Evolutionary conservation across 495 filamentous ascomycete species (phyloP), one percentile per base, ranked within the genome.

Genomic region (Tuber umbilicatum): DNA sequence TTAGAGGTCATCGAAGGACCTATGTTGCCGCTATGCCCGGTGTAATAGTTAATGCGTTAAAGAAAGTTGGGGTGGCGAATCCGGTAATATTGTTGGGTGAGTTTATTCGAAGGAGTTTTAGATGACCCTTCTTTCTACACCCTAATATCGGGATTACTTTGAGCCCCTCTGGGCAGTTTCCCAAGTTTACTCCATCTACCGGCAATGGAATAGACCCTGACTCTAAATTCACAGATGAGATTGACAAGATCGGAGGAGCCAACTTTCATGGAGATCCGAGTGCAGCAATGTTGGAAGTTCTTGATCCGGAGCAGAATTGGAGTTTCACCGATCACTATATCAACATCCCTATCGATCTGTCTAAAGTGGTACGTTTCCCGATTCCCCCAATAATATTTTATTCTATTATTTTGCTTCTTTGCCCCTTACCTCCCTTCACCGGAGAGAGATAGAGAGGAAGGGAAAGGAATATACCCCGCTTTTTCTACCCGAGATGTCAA

Each of bases 21-120:
- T 99, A 99, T 83, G 95, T 99, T 73, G 96, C 96, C 19, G 96
- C 96, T 70, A 97, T 99, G 95, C 96, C 96, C 17, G 96, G 96
- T 42, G 85, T 98, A 69, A 92, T 99, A 71, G 94, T 97, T 69
- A 93, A 92, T 83, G 96, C 94, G 6, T 84, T 99, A 71, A 96
- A 94, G 86, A 99, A 98, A 83, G 96, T 95, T 69, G 94, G 94
- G 50, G 94, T 98, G 27, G 89, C 93, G 5, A 99, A 99, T 81
- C 96, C 96, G 2, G 94, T 99, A 43, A 94, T 98, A 85, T 85
- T 99, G 72, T 89, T 99, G 37, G 81, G 81, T 82, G 70, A 80
- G 81, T 82, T 74, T 67, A 7, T 60, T 31, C 14, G 27, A 64
- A 27, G 27, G 55, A 35, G 27, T 64, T 71, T 73, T 42, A 71